Evolutionary conservation across 2,329 filamentous ascomycete species (phyloP), one percentile per base, ranked within the genome.

Genomic region (Aspergillus sp.): DNA sequence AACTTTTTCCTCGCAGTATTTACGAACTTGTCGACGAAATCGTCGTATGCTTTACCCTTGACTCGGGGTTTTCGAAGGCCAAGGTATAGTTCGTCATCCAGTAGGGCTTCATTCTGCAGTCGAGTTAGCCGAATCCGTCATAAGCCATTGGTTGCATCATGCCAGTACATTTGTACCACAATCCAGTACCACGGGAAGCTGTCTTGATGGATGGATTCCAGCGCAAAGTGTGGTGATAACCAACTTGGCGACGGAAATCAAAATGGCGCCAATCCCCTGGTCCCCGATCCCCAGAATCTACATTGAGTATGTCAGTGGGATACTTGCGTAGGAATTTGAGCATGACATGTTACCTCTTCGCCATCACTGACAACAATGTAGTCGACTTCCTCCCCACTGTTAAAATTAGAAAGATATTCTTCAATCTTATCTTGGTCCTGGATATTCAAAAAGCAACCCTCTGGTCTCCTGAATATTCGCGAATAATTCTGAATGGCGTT

Each of bases 271-370:
- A 1, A 88, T 85, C 1, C 90, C 90, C 67, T 95, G 89, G 58
- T 95, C 90, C 1, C 90, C 89, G 46, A 95, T 94, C 1, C 90
- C 89, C 0, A 95, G 75, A 37, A 95, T 95, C 68, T 90, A 74
- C 10, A 49, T 73, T 19, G 19, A 19, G 19, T 19, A 19, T 11
- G 9, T 31, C 2, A 37, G 8, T 10, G 5, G 12, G 8, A 5
- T 19, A 8, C 26, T 30, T 2, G 19, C 7, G 6, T 8, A 3
- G 2, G 10, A 5, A 5, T 8, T 7, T 6, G 5, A 6, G 7
- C 9, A 6, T n/a, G 26, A 27, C 13, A 7, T 11, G 4, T 26
- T 52, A 68, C 66, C 61, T 77, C 71, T 58, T 79, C 71, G 49
- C 71, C 71, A 74, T 90, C 88, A 35, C 85, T 89, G 6, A 93